phyloP scores from a whole-genome alignment of 352 stramenopile species.

The Globisporangium ultimum region DNA sequence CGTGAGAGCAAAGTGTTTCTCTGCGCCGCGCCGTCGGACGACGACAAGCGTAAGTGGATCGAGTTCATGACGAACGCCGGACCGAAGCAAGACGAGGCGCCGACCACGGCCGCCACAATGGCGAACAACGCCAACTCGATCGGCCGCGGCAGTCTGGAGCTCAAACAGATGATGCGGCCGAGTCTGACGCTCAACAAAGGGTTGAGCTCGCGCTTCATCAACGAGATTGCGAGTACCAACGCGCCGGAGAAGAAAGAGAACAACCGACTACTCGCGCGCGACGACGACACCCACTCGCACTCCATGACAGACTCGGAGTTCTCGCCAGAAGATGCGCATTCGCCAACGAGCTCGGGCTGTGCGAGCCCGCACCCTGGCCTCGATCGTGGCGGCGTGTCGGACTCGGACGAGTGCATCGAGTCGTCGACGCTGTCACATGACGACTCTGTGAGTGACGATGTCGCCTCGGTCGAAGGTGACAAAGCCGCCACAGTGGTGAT shows the following conservation, averaged over 20 bases:
- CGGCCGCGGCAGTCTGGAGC: background rate
- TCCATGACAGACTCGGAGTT: conserved; percentile 4
- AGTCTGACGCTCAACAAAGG: no score
- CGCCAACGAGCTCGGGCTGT: background rate
- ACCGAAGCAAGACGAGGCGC: no score
- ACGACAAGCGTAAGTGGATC: conserved; percentile 64
- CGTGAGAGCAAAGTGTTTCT: conserved; percentile 70
- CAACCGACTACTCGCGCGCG: background rate
- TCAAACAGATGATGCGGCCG: background rate
- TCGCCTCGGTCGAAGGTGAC: no score
- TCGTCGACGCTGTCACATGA: no score
- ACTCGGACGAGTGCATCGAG: no score
- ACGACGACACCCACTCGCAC: conserved; percentile 2
- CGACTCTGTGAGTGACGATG: no score
- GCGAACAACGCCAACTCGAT: conserved; percentile 2
- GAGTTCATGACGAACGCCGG: conserved; percentile 35
- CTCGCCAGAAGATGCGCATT: conserved; percentile 1
- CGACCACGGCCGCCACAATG: no score
- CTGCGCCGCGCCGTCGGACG: conserved; percentile 47
- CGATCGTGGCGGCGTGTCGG: no score
- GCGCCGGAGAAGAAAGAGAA: background rate
- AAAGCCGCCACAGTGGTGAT: no score
- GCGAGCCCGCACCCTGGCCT: background rate
- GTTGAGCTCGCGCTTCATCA: background rate
- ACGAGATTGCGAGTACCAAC: background rate